Conservation (phyloP, 2,329 filamentous ascomycete genomes). For the Talaromyces amestolkiae region DNA sequence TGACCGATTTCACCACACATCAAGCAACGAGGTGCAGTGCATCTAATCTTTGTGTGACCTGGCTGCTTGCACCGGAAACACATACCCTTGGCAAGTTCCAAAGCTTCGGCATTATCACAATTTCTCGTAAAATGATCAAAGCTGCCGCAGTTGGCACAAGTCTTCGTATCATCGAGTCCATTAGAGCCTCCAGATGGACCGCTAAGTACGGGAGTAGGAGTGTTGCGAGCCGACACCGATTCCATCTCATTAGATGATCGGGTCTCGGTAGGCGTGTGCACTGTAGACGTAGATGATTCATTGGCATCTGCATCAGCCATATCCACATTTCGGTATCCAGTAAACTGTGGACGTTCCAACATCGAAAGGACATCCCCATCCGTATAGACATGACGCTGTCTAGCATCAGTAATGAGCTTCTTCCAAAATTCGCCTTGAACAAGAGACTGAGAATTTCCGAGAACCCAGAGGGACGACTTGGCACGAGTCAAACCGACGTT, state of each 20-base stretch:
- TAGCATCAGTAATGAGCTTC: constrained; percentile 78
- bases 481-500: constrained; percentile 97
- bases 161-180: constrained; percentile 43
- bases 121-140: constrained; percentile 44
- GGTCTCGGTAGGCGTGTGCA: constrained; percentile 32
- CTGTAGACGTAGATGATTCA: constrained; percentile 21
- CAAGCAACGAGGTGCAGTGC: constrained; percentile 42
- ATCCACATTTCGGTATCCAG: constrained; percentile 43
- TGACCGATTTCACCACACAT: constrained; percentile 48
- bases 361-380: constrained; percentile 60
- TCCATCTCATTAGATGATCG: constrained; percentile 28
- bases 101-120: constrained; percentile 47
- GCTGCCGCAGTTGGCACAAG: constrained; percentile 48
- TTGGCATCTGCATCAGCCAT: constrained; percentile 37
- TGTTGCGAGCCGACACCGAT: constrained; percentile 27
- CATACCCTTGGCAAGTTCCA: constrained; percentile 36
- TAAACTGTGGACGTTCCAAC: constrained; percentile 54
- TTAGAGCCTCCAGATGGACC: constrained; percentile 45
- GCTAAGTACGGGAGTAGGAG: constrained; percentile 29
- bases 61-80: constrained; percentile 44
- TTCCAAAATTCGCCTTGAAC: constrained; percentile 88
- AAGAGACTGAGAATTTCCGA: constrained; percentile 86
- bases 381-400: constrained; percentile 71
- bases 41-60: constrained; percentile 40
- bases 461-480: constrained; percentile 93